Percentiles rank a stretch among this genome's conserved stretches.
These are phyloP conservation scores for Nidularia sp. DNA, from an alignment of 768 basidiomycete species.

Conservation along the genomic window DNA sequence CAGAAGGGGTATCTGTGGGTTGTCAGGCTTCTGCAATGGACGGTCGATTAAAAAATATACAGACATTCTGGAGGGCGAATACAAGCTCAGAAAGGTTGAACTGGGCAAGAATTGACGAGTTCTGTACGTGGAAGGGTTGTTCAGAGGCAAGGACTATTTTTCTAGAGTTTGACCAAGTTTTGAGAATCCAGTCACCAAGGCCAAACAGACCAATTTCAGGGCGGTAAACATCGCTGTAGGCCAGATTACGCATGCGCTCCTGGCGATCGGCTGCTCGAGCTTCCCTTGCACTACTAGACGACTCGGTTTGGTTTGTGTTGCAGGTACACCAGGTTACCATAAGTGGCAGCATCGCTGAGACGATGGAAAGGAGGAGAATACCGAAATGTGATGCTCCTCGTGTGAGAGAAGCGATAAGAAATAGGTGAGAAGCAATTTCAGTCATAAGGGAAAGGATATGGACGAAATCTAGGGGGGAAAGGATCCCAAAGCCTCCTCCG, in stretches of 20 bases:
- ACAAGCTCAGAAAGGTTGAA: slow-evolving; percentile 63
- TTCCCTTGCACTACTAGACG: slow-evolving; percentile 48
- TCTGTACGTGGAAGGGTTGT: slow-evolving; percentile 33
- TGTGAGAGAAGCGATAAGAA: slow-evolving; percentile 64
- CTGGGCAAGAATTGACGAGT: slow-evolving; percentile 47
- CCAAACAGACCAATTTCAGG: slow-evolving; percentile 82
- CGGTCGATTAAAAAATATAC: slow-evolving; percentile 22
- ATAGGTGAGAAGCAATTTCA: slow-evolving; percentile 70
- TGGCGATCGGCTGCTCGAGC: slow-evolving; percentile 64
- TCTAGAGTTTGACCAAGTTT: slow-evolving; percentile 68
- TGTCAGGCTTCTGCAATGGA: slow-evolving; percentile 3
- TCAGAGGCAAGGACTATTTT: slow-evolving; percentile 57
- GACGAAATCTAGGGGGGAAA: slow-evolving; percentile 78
- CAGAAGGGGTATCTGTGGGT: slow-evolving; percentile 64
- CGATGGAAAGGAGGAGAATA: slow-evolving; percentile 55
- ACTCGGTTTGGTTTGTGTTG: slow-evolving; percentile 35
- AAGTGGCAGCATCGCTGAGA: slow-evolving; percentile 58
- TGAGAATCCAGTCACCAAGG: slow-evolving; percentile 80
- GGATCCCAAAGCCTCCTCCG: slow-evolving; percentile 72
- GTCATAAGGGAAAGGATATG: slow-evolving; percentile 67
- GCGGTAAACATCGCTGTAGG: slow-evolving; percentile 71
- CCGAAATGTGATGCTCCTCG: slow-evolving; percentile 50
- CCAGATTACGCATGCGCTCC: slow-evolving; percentile 72
- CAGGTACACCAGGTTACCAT: slow-evolving; percentile 48
- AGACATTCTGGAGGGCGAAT: slow-evolving; percentile 66